phyloP scores from a whole-genome alignment of 148 eudicot species.

The Heliamphora exappendiculata region DNA sequence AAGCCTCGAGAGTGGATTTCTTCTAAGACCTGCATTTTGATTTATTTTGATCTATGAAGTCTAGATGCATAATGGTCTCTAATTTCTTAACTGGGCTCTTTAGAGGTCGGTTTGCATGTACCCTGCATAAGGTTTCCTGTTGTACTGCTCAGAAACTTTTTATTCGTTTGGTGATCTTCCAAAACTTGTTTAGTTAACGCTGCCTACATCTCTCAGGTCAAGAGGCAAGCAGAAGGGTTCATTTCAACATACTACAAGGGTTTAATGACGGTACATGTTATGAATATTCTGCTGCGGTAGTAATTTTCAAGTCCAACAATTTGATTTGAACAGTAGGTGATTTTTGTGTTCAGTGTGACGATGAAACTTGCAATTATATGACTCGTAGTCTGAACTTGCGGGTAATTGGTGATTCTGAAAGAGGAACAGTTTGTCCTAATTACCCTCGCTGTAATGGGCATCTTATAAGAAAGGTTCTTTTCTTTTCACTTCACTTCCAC shows the following conservation, averaged over 20 bases:
- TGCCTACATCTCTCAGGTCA: slow-evolving; percentile 44
- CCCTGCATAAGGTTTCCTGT: not conserved
- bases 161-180: not conserved
- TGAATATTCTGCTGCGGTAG: not conserved
- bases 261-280: slow-evolving; percentile 62
- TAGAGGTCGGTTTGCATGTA: not conserved
- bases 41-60: not conserved
- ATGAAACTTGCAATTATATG: slow-evolving; percentile 91
- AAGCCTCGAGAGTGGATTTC: not conserved
- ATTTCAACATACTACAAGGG: slow-evolving; percentile 72
- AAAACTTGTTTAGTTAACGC: not conserved
- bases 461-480: slow-evolving; percentile 90
- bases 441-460: slow-evolving; percentile 89
- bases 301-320: not conserved
- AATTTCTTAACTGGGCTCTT: not conserved
- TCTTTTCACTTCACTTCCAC: slow-evolving; percentile 2
- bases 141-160: not conserved
- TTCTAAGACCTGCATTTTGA: not conserved
- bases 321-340: not conserved
- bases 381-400: slow-evolving; percentile 80
- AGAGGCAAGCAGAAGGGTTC: slow-evolving; percentile 73
- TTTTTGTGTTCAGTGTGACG: slow-evolving; percentile 66
- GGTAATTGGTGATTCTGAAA: slow-evolving; percentile 82
- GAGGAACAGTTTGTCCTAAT: slow-evolving; percentile 92
- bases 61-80: not conserved